Base-by-base conservation (phyloP, 345 rosid species). In the Corchorus capsularis region DNA sequence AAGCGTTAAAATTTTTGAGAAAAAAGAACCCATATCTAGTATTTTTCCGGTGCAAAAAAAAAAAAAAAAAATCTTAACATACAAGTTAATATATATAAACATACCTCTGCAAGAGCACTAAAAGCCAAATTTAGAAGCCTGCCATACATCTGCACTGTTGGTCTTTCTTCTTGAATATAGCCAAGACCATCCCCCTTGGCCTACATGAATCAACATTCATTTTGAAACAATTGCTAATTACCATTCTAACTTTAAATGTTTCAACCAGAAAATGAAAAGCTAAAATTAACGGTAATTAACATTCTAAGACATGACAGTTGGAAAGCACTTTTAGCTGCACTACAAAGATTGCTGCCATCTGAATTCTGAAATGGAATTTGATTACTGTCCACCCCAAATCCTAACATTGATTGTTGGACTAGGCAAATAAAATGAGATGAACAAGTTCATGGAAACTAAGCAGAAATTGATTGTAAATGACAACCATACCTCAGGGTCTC, bases 51-150 rank as follows among this genome's bases (percentile, higher is more conserved):
- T 27, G 27, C 27, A 27, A 27, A 27, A 27, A 27, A 27, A 27
- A 27, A 27, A 27, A 27, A 0, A 27, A 27, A 27, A 27, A 27
- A 27, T 35, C 11, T 66, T 66, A 0, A 22, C 46, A 15, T 46
- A 14, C n/a, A 77, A 78, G 22, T 62, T 67, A 10, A 59, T 57
- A 27, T 27, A 59, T 57, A 27, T 27, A 75, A 79, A 69, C 89
- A 63, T 79, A 93, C 99, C 93, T 89, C 87, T 66, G 83, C 68
- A n/a, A 93, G 97, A 8, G 92, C 82, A 81, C 56, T 72, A 2
- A 94, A 89, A 79, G 97, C 98, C 82, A 91, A 74, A 79, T 81
- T 85, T 41, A 91, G 79, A 77, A 95, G 94, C 77, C 83, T 85
- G 73, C 85, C 81, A 63, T 91, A 89, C 98, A 95, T 95, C 87